These are phyloP conservation scores for Gremmenia infestans DNA, from an alignment of 2,329 filamentous ascomycete species.

Conservation along the genomic window DNA sequence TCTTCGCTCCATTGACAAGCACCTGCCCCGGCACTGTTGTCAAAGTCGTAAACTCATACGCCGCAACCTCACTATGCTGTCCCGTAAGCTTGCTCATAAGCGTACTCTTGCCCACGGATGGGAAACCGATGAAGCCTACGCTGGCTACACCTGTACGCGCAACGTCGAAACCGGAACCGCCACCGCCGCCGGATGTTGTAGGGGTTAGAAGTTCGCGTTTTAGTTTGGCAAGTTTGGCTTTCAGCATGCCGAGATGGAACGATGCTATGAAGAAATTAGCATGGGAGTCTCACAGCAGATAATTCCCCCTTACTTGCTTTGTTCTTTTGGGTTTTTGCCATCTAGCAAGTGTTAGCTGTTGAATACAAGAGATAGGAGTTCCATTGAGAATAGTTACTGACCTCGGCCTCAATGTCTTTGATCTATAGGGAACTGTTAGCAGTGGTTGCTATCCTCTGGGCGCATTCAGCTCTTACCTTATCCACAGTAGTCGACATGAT, in stretches of 20 bases:
- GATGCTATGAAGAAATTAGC: slow-evolving; percentile 44
- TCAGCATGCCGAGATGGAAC: slow-evolving; percentile 90
- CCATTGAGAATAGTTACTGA: slow-evolving; percentile 43
- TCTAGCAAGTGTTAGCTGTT: not conserved
- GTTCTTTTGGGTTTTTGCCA: slow-evolving; percentile 89
- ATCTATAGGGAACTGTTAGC: slow-evolving; percentile 54
- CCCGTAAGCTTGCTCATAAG: slow-evolving; percentile 93
- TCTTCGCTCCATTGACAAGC: slow-evolving; percentile 90
- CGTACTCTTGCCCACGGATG: slow-evolving; percentile 97
- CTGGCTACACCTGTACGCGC: slow-evolving; percentile 95
- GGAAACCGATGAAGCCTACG: slow-evolving; percentile 96
- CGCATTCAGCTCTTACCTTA: slow-evolving; percentile 57
- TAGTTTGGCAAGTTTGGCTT: slow-evolving; percentile 96
- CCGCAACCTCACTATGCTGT: slow-evolving; percentile 93
- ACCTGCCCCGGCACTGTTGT: slow-evolving; percentile 97
- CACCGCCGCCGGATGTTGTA: slow-evolving; percentile 75
- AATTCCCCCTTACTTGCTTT: slow-evolving; percentile 56
- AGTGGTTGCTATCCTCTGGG: not conserved
- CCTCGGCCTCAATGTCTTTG: slow-evolving; percentile 94
- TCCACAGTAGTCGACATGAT: slow-evolving; percentile 96
- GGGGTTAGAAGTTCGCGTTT: slow-evolving; percentile 94
- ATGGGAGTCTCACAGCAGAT: not conserved
- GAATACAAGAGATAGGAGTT: slow-evolving; percentile 3
- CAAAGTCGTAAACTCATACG: slow-evolving; percentile 97
- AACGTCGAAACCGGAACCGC: slow-evolving; percentile 89